Evolutionary conservation across 2,329 filamentous ascomycete genomes (phyloP).

Genomic region (Clonostachys chloroleuca): DNA sequence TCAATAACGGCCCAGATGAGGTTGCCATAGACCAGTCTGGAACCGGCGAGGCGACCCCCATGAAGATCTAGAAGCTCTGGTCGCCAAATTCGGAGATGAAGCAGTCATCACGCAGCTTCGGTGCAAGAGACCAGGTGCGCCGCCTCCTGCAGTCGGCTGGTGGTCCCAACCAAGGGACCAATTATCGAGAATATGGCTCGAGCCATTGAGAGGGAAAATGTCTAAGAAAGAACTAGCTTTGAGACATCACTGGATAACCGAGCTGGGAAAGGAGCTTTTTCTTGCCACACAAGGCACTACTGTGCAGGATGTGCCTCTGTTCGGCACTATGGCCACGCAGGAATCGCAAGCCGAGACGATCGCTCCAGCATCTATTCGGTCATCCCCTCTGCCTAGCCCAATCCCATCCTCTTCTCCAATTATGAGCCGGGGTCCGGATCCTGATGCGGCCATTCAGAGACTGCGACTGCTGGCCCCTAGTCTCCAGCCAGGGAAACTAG

Average conservation of each 20-base stretch:
- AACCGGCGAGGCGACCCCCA: constrained; percentile 15
- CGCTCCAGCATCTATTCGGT: constrained; percentile 1
- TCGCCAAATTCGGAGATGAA: constrained; percentile 15
- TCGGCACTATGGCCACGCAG: constrained; percentile 9
- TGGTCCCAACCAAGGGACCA: constrained; percentile 12
- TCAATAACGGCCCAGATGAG: too few relatives aligned
- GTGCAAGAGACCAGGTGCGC: constrained; percentile 12
- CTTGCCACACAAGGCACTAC: constrained; percentile 25
- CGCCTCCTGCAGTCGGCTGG: constrained; percentile 15
- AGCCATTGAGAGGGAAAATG: constrained; percentile 12
- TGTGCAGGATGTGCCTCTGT: constrained; percentile 22
- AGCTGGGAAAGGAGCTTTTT: constrained; percentile 25
- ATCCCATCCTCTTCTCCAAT: constrained; percentile 6
- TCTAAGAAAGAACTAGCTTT: constrained; percentile 13
- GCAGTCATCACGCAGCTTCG: constrained; percentile 20
- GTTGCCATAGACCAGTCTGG: neutral
- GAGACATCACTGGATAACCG: constrained; percentile 18
- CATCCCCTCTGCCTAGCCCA: constrained; percentile 3
- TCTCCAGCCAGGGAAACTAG: constrained; percentile 15
- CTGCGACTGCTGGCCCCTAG: constrained; percentile 25
- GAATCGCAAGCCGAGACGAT: too few relatives aligned
- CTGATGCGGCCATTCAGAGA: constrained; percentile 23
- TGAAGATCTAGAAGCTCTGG: constrained; percentile 17
- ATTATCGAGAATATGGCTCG: constrained; percentile 19
- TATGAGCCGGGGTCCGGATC: constrained; percentile 2